phyloP scores from a whole-genome alignment of 2,329 filamentous ascomycete genomes.

The Apiospora sp. region DNA sequence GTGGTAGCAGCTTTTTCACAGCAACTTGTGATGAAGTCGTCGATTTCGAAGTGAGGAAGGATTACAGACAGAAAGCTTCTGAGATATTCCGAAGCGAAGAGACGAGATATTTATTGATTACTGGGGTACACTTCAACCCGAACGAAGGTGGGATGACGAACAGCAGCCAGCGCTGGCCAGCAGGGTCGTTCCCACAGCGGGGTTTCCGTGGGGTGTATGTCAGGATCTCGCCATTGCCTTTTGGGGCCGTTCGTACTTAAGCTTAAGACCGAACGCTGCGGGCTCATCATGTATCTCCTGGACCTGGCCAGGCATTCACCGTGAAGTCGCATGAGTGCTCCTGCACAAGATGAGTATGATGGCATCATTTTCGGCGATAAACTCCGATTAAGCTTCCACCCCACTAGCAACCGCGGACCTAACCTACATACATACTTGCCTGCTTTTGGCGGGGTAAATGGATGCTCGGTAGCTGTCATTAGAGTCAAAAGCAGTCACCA shows the following conservation, averaged over 20 bases:
- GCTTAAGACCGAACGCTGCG: neutral
- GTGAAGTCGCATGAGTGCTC: neutral
- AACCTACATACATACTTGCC: neutral
- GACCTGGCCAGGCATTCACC: neutral
- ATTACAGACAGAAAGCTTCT: neutral
- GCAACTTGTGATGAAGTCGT: neutral
- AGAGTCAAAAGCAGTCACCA: too few species aligned
- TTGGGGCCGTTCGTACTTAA: neutral
- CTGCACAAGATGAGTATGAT: neutral
- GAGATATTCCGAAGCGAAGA: neutral
- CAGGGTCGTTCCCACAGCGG: neutral
- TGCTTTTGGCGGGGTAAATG: conserved; percentile 1
- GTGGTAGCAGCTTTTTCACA: neutral
- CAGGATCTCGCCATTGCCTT: conserved; percentile 2
- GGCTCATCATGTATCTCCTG: neutral
- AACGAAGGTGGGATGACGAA: conserved; percentile 4
- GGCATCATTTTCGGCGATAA: conserved; percentile 16
- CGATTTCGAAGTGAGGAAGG: neutral
- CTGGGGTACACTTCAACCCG: neutral
- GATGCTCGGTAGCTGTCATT: too few species aligned
- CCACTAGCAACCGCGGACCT: neutral
- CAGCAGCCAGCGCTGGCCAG: neutral
- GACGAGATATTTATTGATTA: neutral
- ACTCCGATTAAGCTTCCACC: neutral
- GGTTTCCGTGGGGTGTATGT: neutral